Evolutionary conservation across 2,329 filamentous ascomycete genomes (phyloP).

Genomic region (Tolypocladium paradoxum): DNA sequence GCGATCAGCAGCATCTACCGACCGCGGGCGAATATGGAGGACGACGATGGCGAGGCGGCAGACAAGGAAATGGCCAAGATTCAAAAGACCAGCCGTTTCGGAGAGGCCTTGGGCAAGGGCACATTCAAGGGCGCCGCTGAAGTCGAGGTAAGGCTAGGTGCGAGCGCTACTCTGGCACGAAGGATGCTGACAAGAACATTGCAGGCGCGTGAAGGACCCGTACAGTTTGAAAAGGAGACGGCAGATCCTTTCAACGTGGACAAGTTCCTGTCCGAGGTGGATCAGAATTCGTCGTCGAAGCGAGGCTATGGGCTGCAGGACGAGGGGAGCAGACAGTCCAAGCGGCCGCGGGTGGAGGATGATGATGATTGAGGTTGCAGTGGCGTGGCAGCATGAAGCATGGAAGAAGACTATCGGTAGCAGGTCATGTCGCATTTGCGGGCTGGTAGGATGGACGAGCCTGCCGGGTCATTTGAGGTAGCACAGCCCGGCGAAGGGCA

Average conservation of each 20-base stretch:
- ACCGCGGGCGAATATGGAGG: slow-evolving; percentile 62
- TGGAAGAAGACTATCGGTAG: background rate
- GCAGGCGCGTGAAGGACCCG: slow-evolving; percentile 74
- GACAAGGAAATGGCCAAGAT: slow-evolving; percentile 81
- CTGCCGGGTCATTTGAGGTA: background rate
- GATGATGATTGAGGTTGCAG: slow-evolving; percentile 19
- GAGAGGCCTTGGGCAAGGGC: slow-evolving; percentile 75
- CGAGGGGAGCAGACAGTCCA: slow-evolving; percentile 46
- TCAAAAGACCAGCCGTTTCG: slow-evolving; percentile 72
- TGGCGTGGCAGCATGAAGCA: background rate
- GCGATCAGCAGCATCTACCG: slow-evolving; percentile 91
- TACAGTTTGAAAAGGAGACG: slow-evolving; percentile 88
- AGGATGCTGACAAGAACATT: slow-evolving; percentile 17
- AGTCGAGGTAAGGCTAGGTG: slow-evolving; percentile 52
- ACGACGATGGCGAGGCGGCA: slow-evolving; percentile 68
- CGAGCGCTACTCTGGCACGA: background rate
- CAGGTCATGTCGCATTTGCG: background rate
- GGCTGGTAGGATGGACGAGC: background rate
- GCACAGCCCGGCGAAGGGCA: background rate
- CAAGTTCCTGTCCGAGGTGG: slow-evolving; percentile 78
- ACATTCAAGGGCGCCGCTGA: slow-evolving; percentile 84
- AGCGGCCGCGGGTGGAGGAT: slow-evolving; percentile 69
- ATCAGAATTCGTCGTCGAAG: slow-evolving; percentile 51
- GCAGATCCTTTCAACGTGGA: slow-evolving; percentile 88
- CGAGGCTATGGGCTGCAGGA: slow-evolving; percentile 71